Base-by-base conservation (phyloP, 179 eudicot species). In the Spinacia oleracea region DNA sequence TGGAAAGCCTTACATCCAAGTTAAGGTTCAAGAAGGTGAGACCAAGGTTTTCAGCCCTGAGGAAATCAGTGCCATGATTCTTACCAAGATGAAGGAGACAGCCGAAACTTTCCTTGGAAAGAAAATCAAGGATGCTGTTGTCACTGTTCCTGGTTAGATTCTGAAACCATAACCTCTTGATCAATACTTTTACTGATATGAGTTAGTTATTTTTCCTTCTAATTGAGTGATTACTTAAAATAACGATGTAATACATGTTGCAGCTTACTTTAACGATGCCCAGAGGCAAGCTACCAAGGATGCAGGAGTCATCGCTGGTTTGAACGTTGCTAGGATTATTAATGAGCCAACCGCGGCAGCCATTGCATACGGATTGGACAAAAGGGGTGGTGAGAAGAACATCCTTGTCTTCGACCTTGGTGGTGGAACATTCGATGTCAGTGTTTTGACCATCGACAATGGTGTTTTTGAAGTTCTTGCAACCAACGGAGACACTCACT, bases 201-300 rank as follows among this genome's bases (percentile, higher is more conserved):
- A 20, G 42, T 72, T 31, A 50, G 60, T 32, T 70, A 40, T 15
- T 56, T 56, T 59, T 59, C 8, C 7, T 48, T 31, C 43, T 34
- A 25, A 18, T 53, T 4, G 25, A 53, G 58, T 53, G 8, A 53
- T 53, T 53, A 53, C 38, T 51, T 20, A 35, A 6, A 74, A 4
- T 27, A 38, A 10, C 51, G 9, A 3, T 68, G 38, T 40, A 20
- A 38, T 8, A 46, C 29, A 18, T 69, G 63, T 32, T 85, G 80
- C 87, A 85, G 87, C 87, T 14, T 85, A 85, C 83, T 85, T 85
- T 45, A 85, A 85, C 25, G 87, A 85, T 74, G 87, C 87, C 77
- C 87, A 85, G 51, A 85, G 87, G 87, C 87, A 85, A 82, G 87
- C 87, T 14, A 85, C 87, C 79, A 85, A 85, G 81, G 87, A 85